phyloP scores from a whole-genome alignment of 192 early-diverging fungal species.

The Podila clonocystis region DNA sequence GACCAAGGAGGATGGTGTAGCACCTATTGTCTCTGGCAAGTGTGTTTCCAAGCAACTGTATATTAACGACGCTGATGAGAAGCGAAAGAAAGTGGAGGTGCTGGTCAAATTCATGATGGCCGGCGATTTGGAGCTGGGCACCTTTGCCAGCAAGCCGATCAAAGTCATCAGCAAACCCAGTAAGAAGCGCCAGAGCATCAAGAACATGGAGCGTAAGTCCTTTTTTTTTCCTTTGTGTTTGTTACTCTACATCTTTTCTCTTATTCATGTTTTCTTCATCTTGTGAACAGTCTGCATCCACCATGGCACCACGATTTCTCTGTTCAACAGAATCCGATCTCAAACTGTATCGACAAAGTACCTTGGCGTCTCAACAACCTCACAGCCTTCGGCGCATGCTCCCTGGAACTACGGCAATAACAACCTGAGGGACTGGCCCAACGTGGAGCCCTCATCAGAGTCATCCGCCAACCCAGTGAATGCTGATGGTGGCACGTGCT shows the following conservation, averaged over 20 bases:
- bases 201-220: constrained; percentile 76
- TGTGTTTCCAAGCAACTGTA: constrained; percentile 85
- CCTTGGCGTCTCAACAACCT: constrained; percentile 67
- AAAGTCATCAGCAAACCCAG: constrained; percentile 94
- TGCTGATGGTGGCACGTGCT: constrained; percentile 67
- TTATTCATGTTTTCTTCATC: neutral
- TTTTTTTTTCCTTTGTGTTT: neutral
- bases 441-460: constrained; percentile 28
- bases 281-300: constrained; percentile 79
- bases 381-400: constrained; percentile 45
- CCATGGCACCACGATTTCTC: constrained; percentile 85
- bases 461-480: constrained; percentile 34
- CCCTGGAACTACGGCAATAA: constrained; percentile 52
- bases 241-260: neutral
- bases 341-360: constrained; percentile 93
- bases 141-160: constrained; percentile 82
- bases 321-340: constrained; percentile 91
- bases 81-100: constrained; percentile 82
- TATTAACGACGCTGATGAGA: constrained; percentile 88
- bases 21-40: constrained; percentile 70
- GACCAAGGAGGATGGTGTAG: constrained; percentile 55
- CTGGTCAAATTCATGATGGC: constrained; percentile 76
- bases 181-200: constrained; percentile 88
- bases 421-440: constrained; percentile 47
- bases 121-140: constrained; percentile 66